Evolutionary conservation across 192 early-diverging fungal genomes (phyloP).

Genomic region (Kickxella alabastrina): DNA sequence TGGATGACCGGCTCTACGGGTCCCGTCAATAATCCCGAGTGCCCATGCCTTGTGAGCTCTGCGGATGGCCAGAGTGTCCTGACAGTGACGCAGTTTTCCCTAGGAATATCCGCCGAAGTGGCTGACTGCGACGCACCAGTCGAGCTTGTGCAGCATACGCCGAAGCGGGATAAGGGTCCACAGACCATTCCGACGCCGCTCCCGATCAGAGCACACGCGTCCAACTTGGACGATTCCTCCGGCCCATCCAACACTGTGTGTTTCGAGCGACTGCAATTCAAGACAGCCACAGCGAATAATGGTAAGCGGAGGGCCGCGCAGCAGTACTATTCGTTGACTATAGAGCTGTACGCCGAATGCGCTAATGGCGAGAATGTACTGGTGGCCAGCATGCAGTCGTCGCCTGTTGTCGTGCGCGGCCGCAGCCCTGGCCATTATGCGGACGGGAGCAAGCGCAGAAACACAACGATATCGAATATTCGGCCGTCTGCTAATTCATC

Average conservation of each 20-base stretch:
- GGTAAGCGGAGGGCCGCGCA: conserved; percentile 90
- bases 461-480: neutral
- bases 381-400: conserved; percentile 71
- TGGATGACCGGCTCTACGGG: conserved; percentile 30
- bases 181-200: conserved; percentile 67
- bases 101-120: conserved; percentile 75
- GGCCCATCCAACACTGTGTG: conserved; percentile 57
- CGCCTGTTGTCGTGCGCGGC: conserved; percentile 86
- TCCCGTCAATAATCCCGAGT: conserved; percentile 16
- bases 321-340: conserved; percentile 85
- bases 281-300: conserved; percentile 93
- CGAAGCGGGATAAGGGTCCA: conserved; percentile 92
- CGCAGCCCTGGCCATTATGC: conserved; percentile 92
- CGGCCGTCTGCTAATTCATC: neutral
- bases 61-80: neutral
- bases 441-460: conserved; percentile 35
- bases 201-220: conserved; percentile 49
- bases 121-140: conserved; percentile 69
- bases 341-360: conserved; percentile 75
- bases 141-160: conserved; percentile 81
- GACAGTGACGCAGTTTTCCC: conserved; percentile 69
- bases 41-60: neutral
- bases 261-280: conserved; percentile 96
- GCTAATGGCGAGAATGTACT: conserved; percentile 54
- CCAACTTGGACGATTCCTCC: conserved; percentile 38